Conservation (phyloP, 345 rosid genomes). For the Pseudoturritis turrita region DNA sequence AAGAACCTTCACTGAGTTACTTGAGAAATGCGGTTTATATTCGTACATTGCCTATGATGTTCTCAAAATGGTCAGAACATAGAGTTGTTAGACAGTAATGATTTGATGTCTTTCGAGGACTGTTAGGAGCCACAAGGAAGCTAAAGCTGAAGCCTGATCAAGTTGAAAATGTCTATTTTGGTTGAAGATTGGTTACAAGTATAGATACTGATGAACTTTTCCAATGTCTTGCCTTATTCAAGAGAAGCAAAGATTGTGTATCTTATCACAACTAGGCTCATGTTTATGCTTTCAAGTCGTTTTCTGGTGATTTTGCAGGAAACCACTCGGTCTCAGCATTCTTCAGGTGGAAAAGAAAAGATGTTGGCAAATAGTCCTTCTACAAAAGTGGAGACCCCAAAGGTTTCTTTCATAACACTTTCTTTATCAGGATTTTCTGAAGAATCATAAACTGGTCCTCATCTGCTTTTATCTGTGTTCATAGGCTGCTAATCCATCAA, state of each 20-base stretch:
- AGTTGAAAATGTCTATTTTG: background rate
- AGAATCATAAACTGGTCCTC: background rate
- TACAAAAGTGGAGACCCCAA: conserved; percentile 8
- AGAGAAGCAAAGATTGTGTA: background rate
- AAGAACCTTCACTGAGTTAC: background rate
- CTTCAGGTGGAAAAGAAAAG: conserved; percentile 21
- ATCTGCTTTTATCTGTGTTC: conserved; percentile 3
- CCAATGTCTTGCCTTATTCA: background rate
- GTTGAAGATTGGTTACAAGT: background rate
- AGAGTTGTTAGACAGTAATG: background rate
- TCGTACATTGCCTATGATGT: background rate
- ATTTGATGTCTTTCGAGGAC: background rate
- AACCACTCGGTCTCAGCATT: conserved; percentile 5
- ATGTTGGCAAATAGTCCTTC: conserved; percentile 2
- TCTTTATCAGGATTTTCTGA: background rate
- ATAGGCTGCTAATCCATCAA: conserved; percentile 17
- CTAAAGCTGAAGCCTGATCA: background rate
- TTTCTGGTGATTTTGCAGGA: conserved; percentile 21
- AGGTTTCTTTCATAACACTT: conserved; percentile 13
- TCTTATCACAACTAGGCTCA: background rate
- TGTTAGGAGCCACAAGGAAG: background rate
- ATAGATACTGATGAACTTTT: background rate
- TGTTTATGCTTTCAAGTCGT: background rate
- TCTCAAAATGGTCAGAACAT: background rate
- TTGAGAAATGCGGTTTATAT: background rate